Base-by-base conservation (phyloP, 2,329 filamentous ascomycete genomes). In the Pseudogymnoascus sp. region DNA sequence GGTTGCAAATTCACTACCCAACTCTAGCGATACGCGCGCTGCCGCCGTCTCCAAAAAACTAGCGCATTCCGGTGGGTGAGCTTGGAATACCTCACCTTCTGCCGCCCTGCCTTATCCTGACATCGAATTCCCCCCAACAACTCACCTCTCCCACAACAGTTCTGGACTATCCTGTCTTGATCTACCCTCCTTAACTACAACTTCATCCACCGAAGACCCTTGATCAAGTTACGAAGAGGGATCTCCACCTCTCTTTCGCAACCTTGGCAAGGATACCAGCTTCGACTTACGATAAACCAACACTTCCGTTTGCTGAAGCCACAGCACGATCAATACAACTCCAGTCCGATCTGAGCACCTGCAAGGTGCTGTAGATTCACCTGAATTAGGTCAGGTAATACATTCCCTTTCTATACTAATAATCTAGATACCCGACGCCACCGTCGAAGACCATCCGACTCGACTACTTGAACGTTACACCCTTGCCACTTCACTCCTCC, bases 181-280 rank as follows among this genome's bases (percentile, higher is more conserved):
- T 21, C n/a, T 55, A 35, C 15, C 48, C 5, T 35, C 29, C 48
- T 21, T 12, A 21, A 4, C 15, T 10, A 33, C 48, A 38, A 42
- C 33, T 12, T 15, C 17, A 59, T 17, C 33, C 38, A n/a, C 17
- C 38, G 58, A 59, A 59, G 58, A 41, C 17, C 41, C 66, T 66
- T 65, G 65, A 67, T 63, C 62, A 64, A 69, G 66, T 65, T 65
- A 62, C 62, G 68, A 70, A 66, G 66, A 67, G 70, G 71, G 71
- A 59, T 70, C 72, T 73, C 71, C 72, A 73, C 71, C 71, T 70
- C 68, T 66, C 59, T 63, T 60, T 36, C 55, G 33, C 48, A 36
- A 59, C 51, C 61, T 41, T 62, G 39, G 25, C 35, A 59, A 35
- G 33, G 51, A 31, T 33, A 36, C 9, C 58, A 62, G 27, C 38